A percentile compares a stretch with the other conserved stretches of the same genome.
Conservation (phyloP, 768 basidiomycete genomes). For the Dioszegia hungarica region DNA sequence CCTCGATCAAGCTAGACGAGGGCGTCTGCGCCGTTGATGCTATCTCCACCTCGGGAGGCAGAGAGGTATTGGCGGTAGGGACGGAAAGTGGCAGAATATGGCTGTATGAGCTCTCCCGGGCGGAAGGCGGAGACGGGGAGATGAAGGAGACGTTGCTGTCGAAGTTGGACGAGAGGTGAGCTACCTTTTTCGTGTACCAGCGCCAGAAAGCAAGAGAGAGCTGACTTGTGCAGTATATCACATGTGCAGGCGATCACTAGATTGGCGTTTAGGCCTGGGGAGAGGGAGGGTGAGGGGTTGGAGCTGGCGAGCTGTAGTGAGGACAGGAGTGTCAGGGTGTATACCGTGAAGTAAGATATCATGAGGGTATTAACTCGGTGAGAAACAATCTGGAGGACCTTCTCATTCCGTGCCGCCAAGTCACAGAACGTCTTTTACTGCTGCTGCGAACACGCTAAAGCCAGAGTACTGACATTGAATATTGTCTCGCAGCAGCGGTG, state of each 20-base stretch:
- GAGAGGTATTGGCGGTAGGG: conserved; percentile 65
- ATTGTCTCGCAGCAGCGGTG: too few relatives aligned
- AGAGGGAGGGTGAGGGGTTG: conserved; percentile 9
- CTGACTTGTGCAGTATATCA: conserved; percentile 55
- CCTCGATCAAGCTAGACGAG: conserved; percentile 65
- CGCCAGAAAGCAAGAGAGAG: neutral
- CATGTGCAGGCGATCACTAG: conserved; percentile 76
- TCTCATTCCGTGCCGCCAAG: too few relatives aligned
- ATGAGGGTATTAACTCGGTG: too few relatives aligned
- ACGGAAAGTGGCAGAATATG: conserved; percentile 73
- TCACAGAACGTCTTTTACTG: too few relatives aligned
- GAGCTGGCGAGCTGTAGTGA: conserved; percentile 84
- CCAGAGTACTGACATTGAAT: too few relatives aligned
- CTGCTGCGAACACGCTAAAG: too few relatives aligned
- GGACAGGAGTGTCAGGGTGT: conserved; percentile 82
- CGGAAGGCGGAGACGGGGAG: conserved; percentile 43
- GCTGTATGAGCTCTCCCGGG: conserved; percentile 55
- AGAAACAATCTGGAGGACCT: too few relatives aligned
- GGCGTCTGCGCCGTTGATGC: conserved; percentile 80
- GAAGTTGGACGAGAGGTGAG: conserved; percentile 40
- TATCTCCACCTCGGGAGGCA: conserved; percentile 51
- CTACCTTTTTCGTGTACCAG: neutral
- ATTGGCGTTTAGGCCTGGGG: conserved; percentile 67
- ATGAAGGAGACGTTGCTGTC: conserved; percentile 57
- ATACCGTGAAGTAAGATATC: too few relatives aligned